Percentiles rank a stretch among this genome's conserved stretches.
Conservation (phyloP, 768 basidiomycete genomes). For the Tricholoma sp. region DNA sequence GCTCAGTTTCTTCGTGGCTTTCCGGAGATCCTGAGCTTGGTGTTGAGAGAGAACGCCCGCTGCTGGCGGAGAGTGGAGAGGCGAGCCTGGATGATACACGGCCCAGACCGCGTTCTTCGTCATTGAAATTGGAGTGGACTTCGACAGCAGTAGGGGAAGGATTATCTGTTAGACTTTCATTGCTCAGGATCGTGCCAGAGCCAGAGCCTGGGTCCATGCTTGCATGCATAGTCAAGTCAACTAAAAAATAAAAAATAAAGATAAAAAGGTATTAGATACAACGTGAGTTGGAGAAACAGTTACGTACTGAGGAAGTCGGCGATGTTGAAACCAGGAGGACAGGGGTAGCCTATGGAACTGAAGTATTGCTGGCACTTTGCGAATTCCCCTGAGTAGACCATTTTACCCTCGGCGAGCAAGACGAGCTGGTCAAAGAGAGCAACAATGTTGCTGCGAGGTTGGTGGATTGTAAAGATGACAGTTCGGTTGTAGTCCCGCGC, state of each 20-base stretch:
- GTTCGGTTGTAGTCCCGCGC: constrained; percentile 90
- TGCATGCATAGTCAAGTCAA: constrained; percentile 69
- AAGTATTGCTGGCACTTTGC: constrained; percentile 78
- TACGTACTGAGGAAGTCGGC: constrained; percentile 91
- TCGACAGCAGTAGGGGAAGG: constrained; percentile 18
- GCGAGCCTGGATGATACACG: constrained; percentile 21
- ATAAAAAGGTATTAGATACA: not conserved
- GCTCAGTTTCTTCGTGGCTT: constrained; percentile 42
- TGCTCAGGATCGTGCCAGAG: constrained; percentile 13
- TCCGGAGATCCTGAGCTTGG: not conserved
- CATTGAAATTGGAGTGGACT: constrained; percentile 41
- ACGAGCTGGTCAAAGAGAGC: constrained; percentile 91
- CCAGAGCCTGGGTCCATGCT: constrained; percentile 30
- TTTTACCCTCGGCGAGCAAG: constrained; percentile 76
- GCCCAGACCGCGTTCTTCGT: constrained; percentile 66
- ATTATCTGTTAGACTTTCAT: constrained; percentile 22
- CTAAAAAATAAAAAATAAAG: too few relatives aligned
- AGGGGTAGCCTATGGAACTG: constrained; percentile 68
- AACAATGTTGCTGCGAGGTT: constrained; percentile 96
- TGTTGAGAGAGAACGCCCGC: constrained; percentile 12
- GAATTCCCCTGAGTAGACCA: constrained; percentile 82
- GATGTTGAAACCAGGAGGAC: constrained; percentile 94
- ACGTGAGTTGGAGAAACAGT: not conserved
- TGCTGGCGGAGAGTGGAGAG: constrained; percentile 35
- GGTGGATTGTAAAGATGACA: constrained; percentile 96